Evolutionary conservation across 306 rosid genomes (phyloP).

Genomic region (Malus fusca): DNA sequence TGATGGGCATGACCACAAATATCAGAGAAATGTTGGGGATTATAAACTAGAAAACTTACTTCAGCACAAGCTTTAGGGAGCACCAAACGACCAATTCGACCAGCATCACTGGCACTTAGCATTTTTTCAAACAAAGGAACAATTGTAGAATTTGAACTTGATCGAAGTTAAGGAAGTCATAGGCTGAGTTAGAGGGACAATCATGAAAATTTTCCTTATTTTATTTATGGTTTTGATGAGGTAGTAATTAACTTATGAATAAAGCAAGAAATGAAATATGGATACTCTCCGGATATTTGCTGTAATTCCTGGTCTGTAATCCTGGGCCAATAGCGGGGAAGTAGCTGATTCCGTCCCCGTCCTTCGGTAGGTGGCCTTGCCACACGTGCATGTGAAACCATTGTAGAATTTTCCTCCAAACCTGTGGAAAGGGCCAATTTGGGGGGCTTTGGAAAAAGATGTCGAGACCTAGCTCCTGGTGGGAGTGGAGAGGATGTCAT

Average conservation of each 20-base stretch:
- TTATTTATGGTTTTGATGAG: neutral
- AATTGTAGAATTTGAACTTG: conserved; percentile 87
- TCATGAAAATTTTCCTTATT: neutral
- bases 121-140: conserved; percentile 97
- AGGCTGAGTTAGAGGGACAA: conserved; percentile 4
- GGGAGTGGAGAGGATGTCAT: conserved; percentile 47
- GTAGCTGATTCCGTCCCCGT: conserved; percentile 93
- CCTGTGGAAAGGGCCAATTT: conserved; percentile 54
- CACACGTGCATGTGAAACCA: conserved; percentile 76
- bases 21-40: conserved; percentile 2
- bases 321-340: conserved; percentile 99
- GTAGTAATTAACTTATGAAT: neutral
- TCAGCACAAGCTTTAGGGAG: conserved; percentile 99
- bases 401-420: conserved; percentile 54
- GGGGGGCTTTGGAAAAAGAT: conserved; percentile 78
- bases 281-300: conserved; percentile 99
- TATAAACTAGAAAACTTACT: conserved; percentile 35
- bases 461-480: conserved; percentile 68
- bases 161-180: conserved; percentile 50
- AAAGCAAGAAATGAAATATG: conserved; percentile 24
- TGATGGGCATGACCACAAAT: conserved; percentile 2
- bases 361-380: conserved; percentile 99
- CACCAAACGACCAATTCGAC: conserved; percentile 97
- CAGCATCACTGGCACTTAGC: conserved; percentile 99
- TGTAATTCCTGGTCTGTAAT: conserved; percentile 96